phyloP scores from a whole-genome alignment of 352 stramenopile genomes.

The Phytophthora constricta region DNA sequence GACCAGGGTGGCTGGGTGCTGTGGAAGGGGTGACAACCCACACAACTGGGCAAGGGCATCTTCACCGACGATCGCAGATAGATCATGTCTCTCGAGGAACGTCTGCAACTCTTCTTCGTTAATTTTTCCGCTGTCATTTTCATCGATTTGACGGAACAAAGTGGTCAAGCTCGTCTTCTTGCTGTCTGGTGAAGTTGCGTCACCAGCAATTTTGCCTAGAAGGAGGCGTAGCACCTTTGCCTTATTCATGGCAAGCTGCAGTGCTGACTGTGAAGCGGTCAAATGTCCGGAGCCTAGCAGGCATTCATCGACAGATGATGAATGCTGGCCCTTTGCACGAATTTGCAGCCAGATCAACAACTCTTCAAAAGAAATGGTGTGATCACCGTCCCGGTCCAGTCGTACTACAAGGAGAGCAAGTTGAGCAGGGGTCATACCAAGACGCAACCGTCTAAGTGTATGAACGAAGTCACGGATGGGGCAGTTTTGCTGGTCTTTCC shows the following conservation, averaged over 20 bases:
- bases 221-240: constrained; percentile 25
- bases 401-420: constrained; percentile 59
- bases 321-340: constrained; percentile 1
- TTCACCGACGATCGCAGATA: constrained; percentile 13
- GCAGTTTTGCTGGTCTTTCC: constrained; percentile 34
- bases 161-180: constrained; percentile 26
- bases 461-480: constrained; percentile 45
- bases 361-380: constrained; percentile 72
- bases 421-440: constrained; percentile 52
- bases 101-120: constrained; percentile 53
- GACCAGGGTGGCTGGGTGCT: constrained; percentile 14
- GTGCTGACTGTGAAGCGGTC: neutral
- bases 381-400: constrained; percentile 62
- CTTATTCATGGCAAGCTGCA: constrained; percentile 24
- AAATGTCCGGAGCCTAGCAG: neutral
- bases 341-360: constrained; percentile 72
- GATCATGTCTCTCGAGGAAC: constrained; percentile 43
- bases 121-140: constrained; percentile 62
- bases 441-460: constrained; percentile 42
- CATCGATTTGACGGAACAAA: constrained; percentile 60
- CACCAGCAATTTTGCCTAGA: constrained; percentile 25
- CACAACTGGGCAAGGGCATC: constrained; percentile 22
- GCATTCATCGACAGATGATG: neutral
- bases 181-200: neutral
- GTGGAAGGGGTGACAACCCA: constrained; percentile 12